Evolutionary conservation across 2,329 filamentous ascomycete genomes (phyloP), one percentile per base, ranked within the genome.

Genomic region (Capronia epimyces): DNA sequence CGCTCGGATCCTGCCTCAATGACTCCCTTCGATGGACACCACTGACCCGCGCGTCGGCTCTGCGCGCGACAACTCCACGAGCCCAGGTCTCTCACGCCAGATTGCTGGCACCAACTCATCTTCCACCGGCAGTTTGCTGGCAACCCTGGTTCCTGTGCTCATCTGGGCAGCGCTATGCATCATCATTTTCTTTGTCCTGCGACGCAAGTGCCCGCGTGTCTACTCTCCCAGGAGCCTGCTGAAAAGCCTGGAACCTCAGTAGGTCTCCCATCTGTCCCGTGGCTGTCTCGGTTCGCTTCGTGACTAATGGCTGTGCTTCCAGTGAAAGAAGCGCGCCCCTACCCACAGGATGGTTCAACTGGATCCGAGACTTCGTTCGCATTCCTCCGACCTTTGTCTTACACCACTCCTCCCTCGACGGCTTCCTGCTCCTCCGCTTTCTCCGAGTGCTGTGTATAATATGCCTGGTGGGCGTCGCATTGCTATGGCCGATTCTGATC

Each of bases 401-500:
- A 6, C 87, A 94, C 62, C 87, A 94, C 70, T 87, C 89, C 59
- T 93, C 89, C 1, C 79, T 97, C 45, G 91, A 97, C 67, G 86
- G 86, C 15, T 97, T 89, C 69, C 83, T 97, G 39, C 95, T 94
- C 67, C 75, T 97, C 18, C 87, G 91, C 15, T 95, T 91, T 62
- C 71, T 97, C 52, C 84, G 87, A 59, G 85, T 93, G 36, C 74
- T 87, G 37, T 82, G 83, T 53, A 77, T 86, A 50, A 84, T 90
- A 55, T 91, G 86, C 67, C 77, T 95, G 29, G 83, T 88, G 3
- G 93, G 91, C 43, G 87, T 86, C 62, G 71, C 80, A 58, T 83
- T 96, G 50, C 88, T 87, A 22, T 95, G 88, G 85, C 91, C 93
- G 0, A 76, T 96, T 27, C 75, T 97, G 12, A 84, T 87, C 80